Conservation (phyloP, 169 alveolate species). For the Eimeria maxima region DNA sequence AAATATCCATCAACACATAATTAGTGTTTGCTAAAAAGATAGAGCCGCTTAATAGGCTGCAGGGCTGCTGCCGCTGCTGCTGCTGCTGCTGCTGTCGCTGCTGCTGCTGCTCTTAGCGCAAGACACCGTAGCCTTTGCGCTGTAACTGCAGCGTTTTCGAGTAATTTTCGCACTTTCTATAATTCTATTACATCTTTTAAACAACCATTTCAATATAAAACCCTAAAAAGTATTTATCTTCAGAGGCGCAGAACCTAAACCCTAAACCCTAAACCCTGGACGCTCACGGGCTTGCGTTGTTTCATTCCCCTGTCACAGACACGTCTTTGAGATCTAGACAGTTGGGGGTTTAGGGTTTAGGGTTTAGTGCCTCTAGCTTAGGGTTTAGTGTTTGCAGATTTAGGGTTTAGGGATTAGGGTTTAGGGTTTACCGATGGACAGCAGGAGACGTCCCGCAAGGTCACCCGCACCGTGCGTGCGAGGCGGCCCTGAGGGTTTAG, state of each 20-base stretch:
- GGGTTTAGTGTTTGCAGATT: too few species aligned
- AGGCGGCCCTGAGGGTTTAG: too few species aligned
- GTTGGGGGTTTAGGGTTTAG: too few species aligned
- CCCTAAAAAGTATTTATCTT: not conserved
- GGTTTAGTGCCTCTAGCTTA: too few species aligned
- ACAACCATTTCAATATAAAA: not conserved
- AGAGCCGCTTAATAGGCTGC: not conserved
- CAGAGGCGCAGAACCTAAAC: not conserved
- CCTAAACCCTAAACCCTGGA: constrained; percentile 13
- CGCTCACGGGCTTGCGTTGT: not conserved
- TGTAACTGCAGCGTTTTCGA: not conserved
- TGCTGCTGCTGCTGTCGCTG: constrained; percentile 43
- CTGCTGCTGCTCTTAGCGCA: not conserved
- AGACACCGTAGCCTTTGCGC: not conserved
- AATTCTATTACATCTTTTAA: not conserved
- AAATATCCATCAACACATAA: not conserved
- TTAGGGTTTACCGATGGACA: too few species aligned
- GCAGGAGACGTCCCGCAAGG: too few species aligned
- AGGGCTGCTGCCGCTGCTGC: constrained; percentile 34
- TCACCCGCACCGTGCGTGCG: too few species aligned
- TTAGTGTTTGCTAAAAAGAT: not conserved
- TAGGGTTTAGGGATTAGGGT: too few species aligned
- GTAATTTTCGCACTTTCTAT: not conserved
- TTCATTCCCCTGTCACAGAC: too few species aligned
- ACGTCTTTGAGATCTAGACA: too few species aligned